Conservation (phyloP, 306 rosid genomes). For the Lathyrus sativus region DNA sequence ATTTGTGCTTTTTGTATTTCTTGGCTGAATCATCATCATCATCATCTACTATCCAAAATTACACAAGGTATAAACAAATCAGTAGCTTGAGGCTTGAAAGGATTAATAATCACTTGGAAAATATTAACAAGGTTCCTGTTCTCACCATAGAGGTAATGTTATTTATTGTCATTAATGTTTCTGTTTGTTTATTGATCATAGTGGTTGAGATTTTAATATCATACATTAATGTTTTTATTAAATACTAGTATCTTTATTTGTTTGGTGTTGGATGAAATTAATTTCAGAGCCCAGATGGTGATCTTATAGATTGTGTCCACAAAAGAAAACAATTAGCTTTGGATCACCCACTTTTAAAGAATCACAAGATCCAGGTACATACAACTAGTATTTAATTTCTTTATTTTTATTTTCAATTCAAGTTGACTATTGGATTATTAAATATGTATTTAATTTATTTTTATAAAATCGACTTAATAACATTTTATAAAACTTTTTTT, state of each 20-base stretch:
- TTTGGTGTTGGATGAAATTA: background rate
- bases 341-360: slow-evolving; percentile 60
- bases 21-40: slow-evolving; percentile 11
- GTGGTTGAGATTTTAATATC: slow-evolving; percentile 30
- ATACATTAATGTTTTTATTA: background rate
- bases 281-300: slow-evolving; percentile 76
- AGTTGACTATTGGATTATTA: background rate
- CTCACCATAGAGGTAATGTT: slow-evolving; percentile 67
- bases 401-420: background rate
- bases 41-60: slow-evolving; percentile 44
- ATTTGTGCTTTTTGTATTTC: slow-evolving; percentile 29
- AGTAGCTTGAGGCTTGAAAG: slow-evolving; percentile 73
- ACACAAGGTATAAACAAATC: slow-evolving; percentile 49
- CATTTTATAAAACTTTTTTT: background rate
- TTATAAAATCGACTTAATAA: background rate
- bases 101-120: slow-evolving; percentile 65
- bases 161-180: slow-evolving; percentile 6
- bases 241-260: background rate
- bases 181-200: background rate
- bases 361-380: slow-evolving; percentile 67
- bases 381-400: background rate
- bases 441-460: background rate
- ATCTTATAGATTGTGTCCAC: slow-evolving; percentile 56
- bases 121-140: slow-evolving; percentile 76
- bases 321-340: slow-evolving; percentile 61